These are phyloP conservation scores for Penicillium canariense DNA, from an alignment of 495 filamentous ascomycete species.

Conservation along the genomic window DNA sequence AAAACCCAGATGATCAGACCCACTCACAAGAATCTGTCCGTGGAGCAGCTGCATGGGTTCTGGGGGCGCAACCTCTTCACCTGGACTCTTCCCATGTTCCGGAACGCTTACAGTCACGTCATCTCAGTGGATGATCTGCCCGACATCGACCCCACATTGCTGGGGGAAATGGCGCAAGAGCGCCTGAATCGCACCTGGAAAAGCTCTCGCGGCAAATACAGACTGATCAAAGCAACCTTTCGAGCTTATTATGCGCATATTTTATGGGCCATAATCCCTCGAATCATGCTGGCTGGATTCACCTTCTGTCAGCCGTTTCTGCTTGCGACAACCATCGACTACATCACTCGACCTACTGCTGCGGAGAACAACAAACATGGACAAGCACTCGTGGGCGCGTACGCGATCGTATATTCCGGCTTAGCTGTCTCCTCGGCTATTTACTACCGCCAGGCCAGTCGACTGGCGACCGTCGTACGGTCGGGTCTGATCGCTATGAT, in stretches of 20 bases:
- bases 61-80: not conserved
- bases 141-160: not conserved
- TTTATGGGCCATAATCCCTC: not conserved
- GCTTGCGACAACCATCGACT: not conserved
- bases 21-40: not conserved
- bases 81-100: not conserved
- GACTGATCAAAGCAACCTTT: not conserved
- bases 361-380: not conserved
- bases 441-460: not conserved
- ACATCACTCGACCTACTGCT: not conserved
- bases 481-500: not conserved
- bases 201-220: not conserved
- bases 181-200: not conserved
- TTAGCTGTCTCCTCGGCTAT: conserved; percentile 1
- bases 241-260: not conserved
- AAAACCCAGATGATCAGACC: not conserved
- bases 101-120: not conserved
- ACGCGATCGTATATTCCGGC: not conserved
- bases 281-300: not conserved
- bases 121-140: not conserved
- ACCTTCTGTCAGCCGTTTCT: conserved; percentile 8
- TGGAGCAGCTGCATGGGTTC: not conserved
- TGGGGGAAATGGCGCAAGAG: not conserved
- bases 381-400: not conserved
- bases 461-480: not conserved